phyloP scores from a whole-genome alignment of 179 eudicot genomes.

The Kewa caespitosa region DNA sequence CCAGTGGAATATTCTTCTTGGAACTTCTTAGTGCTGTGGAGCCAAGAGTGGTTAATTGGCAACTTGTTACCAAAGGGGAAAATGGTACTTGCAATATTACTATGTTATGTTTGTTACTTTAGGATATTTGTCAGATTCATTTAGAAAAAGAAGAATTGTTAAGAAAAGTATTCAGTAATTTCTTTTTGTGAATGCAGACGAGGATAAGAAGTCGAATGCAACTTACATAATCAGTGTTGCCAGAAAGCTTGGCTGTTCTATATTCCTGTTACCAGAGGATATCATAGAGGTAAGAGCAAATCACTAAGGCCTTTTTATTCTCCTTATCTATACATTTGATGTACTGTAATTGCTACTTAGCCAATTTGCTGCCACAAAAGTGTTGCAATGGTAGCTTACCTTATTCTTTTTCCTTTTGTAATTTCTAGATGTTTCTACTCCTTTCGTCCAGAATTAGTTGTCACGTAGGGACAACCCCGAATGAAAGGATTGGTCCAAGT shows the following conservation, averaged over 20 bases:
- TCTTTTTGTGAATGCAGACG: slow-evolving; percentile 40
- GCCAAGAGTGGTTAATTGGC: slow-evolving; percentile 81
- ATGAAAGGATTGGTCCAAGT: no score
- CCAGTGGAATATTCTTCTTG: slow-evolving; percentile 70
- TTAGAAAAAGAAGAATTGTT: background rate
- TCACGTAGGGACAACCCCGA: no score
- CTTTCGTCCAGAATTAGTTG: no score
- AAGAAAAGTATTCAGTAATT: background rate
- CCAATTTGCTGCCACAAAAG: no score
- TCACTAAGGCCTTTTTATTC: background rate
- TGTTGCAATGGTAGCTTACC: background rate
- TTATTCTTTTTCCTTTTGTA: background rate
- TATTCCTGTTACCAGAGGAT: slow-evolving; percentile 84
- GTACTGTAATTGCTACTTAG: no score
- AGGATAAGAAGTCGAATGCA: slow-evolving; percentile 81
- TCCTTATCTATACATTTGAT: no score
- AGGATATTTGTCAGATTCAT: background rate
- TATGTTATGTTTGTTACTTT: background rate
- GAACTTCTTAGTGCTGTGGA: slow-evolving; percentile 84
- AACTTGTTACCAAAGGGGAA: slow-evolving; percentile 69
- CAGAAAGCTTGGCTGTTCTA: slow-evolving; percentile 79
- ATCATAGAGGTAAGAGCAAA: slow-evolving; percentile 57
- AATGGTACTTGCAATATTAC: slow-evolving; percentile 41
- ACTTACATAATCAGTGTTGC: slow-evolving; percentile 85
- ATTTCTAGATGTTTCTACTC: background rate